Conservation (phyloP, 1,284 basidiomycete species). For the Apiotrichum veenhuisii region DNA sequence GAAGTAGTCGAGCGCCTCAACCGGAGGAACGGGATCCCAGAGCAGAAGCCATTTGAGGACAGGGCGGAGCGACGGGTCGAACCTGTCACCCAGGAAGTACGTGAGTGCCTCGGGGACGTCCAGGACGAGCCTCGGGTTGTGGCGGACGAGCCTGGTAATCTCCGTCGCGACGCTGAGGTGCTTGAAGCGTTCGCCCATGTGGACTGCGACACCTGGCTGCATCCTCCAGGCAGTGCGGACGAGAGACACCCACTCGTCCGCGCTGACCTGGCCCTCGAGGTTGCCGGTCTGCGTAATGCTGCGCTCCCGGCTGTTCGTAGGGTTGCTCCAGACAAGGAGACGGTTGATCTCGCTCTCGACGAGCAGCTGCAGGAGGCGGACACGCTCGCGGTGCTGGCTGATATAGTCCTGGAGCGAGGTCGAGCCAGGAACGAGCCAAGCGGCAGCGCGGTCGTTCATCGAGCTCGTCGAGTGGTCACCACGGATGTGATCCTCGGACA, state of each 20-base stretch:
- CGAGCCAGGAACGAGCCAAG: conserved; percentile 45
- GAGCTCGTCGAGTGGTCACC: conserved; percentile 67
- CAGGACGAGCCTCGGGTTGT: conserved; percentile 67
- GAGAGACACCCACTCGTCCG: conserved; percentile 62
- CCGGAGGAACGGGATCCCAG: conserved; percentile 85
- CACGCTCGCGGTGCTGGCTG: conserved; percentile 60
- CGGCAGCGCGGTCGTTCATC: conserved; percentile 56
- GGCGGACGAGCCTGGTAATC: conserved; percentile 69
- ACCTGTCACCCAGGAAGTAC: conserved; percentile 70
- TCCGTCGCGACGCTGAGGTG: conserved; percentile 61
- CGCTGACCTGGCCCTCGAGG: not conserved
- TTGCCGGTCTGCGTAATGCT: conserved; percentile 2
- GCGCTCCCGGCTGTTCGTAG: conserved; percentile 67
- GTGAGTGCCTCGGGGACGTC: conserved; percentile 73
- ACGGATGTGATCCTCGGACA: conserved; percentile 69
- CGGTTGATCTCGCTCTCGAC: conserved; percentile 87
- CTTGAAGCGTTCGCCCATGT: conserved; percentile 84
- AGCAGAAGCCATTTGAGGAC: conserved; percentile 67
- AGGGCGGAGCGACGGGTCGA: conserved; percentile 49
- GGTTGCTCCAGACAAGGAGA: conserved; percentile 87
- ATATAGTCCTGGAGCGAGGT: conserved; percentile 56
- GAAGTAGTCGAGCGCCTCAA: conserved; percentile 81
- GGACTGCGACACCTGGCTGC: conserved; percentile 74
- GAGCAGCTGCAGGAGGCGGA: conserved; percentile 71
- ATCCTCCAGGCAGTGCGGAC: conserved; percentile 77